Conservation (phyloP, 176 grass and related monocot species). For the Triticum aestivum region DNA sequence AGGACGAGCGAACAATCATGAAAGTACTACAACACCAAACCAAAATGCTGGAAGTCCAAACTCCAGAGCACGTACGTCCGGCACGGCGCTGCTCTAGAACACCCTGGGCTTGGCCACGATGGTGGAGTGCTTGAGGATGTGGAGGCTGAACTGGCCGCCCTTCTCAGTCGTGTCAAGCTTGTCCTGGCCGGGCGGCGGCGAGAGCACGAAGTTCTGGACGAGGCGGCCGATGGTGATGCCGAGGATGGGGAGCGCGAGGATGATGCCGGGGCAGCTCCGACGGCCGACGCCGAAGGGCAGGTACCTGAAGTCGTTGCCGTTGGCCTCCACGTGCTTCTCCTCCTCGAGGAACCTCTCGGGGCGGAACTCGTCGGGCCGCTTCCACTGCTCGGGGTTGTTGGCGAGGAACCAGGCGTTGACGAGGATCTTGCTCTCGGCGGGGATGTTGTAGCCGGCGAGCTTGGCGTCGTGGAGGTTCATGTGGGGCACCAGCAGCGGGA, state of each 20-base stretch:
- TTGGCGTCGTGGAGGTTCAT: conserved; percentile 86
- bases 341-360: conserved; percentile 80
- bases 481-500: conserved; percentile 80
- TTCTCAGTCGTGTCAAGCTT: conserved; percentile 78
- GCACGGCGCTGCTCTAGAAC: background rate
- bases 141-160: conserved; percentile 79
- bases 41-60: background rate
- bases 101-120: conserved; percentile 65
- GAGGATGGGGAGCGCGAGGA: conserved; percentile 82
- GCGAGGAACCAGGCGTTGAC: conserved; percentile 83
- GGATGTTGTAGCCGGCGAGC: conserved; percentile 69
- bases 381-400: conserved; percentile 69
- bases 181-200: conserved; percentile 51
- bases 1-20: background rate
- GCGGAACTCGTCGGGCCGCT: conserved; percentile 62
- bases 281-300: conserved; percentile 74
- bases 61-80: background rate
- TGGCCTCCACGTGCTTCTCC: conserved; percentile 70
- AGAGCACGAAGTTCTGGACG: conserved; percentile 77
- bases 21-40: background rate
- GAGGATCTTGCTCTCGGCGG: conserved; percentile 81
- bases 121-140: conserved; percentile 77
- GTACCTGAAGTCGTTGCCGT: conserved; percentile 77
- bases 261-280: conserved; percentile 75
- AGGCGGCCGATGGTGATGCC: conserved; percentile 76